A percentile compares a stretch with the other conserved stretches of the same genome.
Conservation (phyloP, 1,284 basidiomycete species). For the Rhodotorula glutinis region DNA sequence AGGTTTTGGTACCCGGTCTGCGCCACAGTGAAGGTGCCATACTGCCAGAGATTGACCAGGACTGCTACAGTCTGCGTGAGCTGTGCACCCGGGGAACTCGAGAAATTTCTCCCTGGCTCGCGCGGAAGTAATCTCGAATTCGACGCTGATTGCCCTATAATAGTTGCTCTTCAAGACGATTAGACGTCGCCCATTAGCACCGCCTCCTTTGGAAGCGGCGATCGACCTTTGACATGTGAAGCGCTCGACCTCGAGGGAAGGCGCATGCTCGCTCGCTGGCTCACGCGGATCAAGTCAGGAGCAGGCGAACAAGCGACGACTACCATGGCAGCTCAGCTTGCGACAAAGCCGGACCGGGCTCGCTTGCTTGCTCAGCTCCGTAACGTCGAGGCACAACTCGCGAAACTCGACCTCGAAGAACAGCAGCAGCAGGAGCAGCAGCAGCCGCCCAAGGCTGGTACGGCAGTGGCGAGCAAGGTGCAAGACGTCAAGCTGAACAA, state of each 20-base stretch:
- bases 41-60: no score
- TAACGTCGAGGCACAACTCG: slow-evolving; percentile 22
- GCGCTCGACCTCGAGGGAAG: no score
- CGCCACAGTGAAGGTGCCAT: slow-evolving; percentile 35
- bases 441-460: not conserved
- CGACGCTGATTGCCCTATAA: no score
- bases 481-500: not conserved
- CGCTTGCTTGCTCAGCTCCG: slow-evolving; percentile 24
- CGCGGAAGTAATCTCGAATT: not conserved
- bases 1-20: slow-evolving; percentile 35
- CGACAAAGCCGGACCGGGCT: slow-evolving; percentile 12
- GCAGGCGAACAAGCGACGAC: no score
- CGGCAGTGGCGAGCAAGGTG: not conserved
- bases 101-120: no score
- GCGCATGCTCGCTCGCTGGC: slow-evolving; percentile 3
- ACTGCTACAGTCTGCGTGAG: not conserved
- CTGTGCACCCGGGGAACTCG: not conserved
- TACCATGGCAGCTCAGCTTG: not conserved
- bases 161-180: no score
- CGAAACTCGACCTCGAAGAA: slow-evolving; percentile 17
- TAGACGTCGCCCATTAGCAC: not conserved
- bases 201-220: not conserved
- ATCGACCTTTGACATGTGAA: not conserved
- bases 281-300: not conserved
- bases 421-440: not conserved